Conservation (phyloP, 768 basidiomycete species). For the Kwoniella dejecticola region DNA sequence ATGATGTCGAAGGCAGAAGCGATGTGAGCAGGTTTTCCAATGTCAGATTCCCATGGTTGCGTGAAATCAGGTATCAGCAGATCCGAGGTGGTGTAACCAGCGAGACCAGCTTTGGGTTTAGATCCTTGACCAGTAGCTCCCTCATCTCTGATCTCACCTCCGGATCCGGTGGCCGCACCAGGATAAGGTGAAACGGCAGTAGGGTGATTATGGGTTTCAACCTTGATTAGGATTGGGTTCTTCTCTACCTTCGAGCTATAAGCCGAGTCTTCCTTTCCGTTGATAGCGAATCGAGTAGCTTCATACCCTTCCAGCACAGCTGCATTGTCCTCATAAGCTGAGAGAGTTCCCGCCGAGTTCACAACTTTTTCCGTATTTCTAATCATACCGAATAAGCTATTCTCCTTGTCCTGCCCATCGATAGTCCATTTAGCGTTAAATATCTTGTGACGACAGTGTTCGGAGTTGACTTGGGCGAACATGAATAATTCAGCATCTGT, state of each 20-base stretch:
- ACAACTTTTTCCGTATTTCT: slow-evolving; percentile 82
- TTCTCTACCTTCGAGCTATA: slow-evolving; percentile 69
- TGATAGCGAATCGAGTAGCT: slow-evolving; percentile 72
- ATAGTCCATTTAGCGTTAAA: slow-evolving; percentile 98
- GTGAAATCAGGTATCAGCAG: slow-evolving; percentile 85
- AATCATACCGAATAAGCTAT: slow-evolving; percentile 93
- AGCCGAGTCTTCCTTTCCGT: slow-evolving; percentile 43
- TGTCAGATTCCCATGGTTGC: slow-evolving; percentile 95
- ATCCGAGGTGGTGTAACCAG: slow-evolving; percentile 91
- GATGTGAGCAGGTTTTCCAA: slow-evolving; percentile 86
- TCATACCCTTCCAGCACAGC: slow-evolving; percentile 82
- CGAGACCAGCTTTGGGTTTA: slow-evolving; percentile 90
- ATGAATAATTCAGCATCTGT: slow-evolving; percentile 99
- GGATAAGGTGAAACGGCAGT: slow-evolving; percentile 98
- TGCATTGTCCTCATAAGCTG: slow-evolving; percentile 97
- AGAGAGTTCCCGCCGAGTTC: slow-evolving; percentile 75
- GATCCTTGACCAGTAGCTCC: slow-evolving; percentile 94
- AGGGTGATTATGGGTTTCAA: slow-evolving; percentile 98
- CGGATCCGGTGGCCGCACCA: slow-evolving; percentile 97
- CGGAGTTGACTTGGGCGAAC: slow-evolving; percentile 99
- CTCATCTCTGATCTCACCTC: slow-evolving; percentile 97
- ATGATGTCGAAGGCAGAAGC: slow-evolving; percentile 94
- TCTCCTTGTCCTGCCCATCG: slow-evolving; percentile 66
- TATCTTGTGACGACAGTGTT: slow-evolving; percentile 98
- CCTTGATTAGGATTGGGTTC: slow-evolving; percentile 90